Conservation (phyloP, 2,329 filamentous ascomycete species). For the Aspergillus puulaauensis region DNA sequence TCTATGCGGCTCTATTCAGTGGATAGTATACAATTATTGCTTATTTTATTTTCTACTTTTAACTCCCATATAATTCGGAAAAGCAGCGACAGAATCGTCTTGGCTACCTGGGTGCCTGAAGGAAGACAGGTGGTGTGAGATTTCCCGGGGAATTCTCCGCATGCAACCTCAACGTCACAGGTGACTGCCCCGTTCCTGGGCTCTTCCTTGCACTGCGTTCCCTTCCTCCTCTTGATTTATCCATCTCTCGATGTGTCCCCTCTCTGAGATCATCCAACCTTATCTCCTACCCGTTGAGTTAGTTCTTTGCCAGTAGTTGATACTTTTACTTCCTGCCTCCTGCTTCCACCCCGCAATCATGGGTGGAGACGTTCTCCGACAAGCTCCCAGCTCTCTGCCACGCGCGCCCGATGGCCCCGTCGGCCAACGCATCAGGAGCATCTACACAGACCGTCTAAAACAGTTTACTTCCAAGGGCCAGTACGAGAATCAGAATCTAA, state of each 20-base stretch:
- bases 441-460: constrained; percentile 80
- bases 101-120: too few relatives aligned
- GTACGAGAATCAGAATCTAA: constrained; percentile 72
- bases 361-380: constrained; percentile 28
- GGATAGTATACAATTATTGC: too few relatives aligned
- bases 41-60: too few relatives aligned
- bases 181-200: constrained; percentile 16
- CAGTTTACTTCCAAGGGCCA: constrained; percentile 79
- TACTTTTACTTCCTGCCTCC: not conserved
- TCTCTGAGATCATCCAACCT: not conserved
- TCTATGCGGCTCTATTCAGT: too few relatives aligned
- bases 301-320: not conserved
- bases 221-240: constrained; percentile 6
- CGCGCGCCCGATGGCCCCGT: constrained; percentile 53
- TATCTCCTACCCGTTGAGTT: not conserved
- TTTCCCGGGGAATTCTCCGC: constrained; percentile 8
- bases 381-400: constrained; percentile 47
- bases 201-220: constrained; percentile 1
- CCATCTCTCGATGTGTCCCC: not conserved
- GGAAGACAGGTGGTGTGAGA: too few relatives aligned
- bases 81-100: too few relatives aligned
- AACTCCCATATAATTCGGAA: too few relatives aligned
- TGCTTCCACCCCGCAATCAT: constrained; percentile 11
- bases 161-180: constrained; percentile 19
- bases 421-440: constrained; percentile 78